Percentiles rank a stretch among this genome's conserved stretches.
Evolutionary conservation across 2,329 filamentous ascomycete species (phyloP).

Genomic region (Exutisphaerella laricina): DNA sequence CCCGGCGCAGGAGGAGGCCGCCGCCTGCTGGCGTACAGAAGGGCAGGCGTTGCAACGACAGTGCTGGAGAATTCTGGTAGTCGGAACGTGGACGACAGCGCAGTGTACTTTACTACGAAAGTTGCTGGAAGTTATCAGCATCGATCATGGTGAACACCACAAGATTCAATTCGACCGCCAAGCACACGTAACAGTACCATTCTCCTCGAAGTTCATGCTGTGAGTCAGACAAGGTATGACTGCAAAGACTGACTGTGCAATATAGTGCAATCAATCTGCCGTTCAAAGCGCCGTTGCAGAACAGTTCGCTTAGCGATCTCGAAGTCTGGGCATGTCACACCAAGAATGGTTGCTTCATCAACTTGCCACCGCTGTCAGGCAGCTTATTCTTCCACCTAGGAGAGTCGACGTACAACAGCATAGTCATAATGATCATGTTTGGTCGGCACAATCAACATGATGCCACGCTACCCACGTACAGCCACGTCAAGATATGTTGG

Average conservation of each 20-base stretch:
- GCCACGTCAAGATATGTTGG: neutral
- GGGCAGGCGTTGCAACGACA: conserved; percentile 1
- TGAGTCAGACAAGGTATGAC: too few relatives aligned
- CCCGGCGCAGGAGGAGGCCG: neutral
- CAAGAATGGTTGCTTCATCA: neutral
- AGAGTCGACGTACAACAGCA: too few relatives aligned
- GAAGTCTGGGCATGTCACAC: neutral
- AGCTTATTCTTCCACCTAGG: neutral
- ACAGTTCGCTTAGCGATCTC: conserved; percentile 6
- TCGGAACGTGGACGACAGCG: too few relatives aligned
- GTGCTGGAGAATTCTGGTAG: neutral
- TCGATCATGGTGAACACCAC: neutral
- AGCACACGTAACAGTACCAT: too few relatives aligned
- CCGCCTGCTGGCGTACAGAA: neutral
- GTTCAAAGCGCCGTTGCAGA: conserved; percentile 4
- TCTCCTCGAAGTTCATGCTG: too few relatives aligned
- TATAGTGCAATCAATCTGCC: conserved; percentile 5
- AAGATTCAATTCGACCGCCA: neutral
- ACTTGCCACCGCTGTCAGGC: conserved; percentile 3
- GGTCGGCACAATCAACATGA: neutral
- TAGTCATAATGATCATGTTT: neutral
- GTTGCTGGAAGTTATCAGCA: neutral
- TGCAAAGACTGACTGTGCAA: neutral
- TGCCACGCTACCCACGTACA: neutral
- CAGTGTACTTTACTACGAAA: too few relatives aligned